Percentiles rank a stretch among this genome's conserved stretches.
Conservation (phyloP, 2,329 filamentous ascomycete genomes). For the Colletotrichum melonis region DNA sequence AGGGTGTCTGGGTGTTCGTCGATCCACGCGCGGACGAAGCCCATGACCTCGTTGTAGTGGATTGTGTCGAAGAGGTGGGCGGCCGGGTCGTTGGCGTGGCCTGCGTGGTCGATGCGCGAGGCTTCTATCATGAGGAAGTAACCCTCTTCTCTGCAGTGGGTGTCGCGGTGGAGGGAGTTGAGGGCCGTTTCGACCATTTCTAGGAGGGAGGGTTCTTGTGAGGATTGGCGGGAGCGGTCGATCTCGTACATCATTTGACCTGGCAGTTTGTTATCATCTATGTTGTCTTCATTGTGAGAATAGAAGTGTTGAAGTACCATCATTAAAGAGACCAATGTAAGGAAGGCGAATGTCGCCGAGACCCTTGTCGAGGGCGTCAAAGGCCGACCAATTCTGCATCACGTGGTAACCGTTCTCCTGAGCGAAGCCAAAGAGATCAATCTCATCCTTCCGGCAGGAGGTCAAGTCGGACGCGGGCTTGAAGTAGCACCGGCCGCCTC, state of each 20-base stretch:
- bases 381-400: constrained; percentile 48
- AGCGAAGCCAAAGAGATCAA: constrained; percentile 50
- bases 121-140: constrained; percentile 55
- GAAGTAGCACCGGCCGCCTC: constrained; percentile 54
- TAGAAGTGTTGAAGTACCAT: constrained; percentile 36
- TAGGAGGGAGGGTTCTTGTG: constrained; percentile 51
- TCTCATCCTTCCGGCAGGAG: constrained; percentile 50
- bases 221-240: constrained; percentile 43
- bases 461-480: constrained; percentile 48
- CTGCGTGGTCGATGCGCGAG: constrained; percentile 50
- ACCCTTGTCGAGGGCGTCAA: constrained; percentile 45
- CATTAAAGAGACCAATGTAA: constrained; percentile 52
- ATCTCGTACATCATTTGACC: constrained; percentile 48
- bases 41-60: constrained; percentile 52
- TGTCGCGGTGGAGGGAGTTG: constrained; percentile 48
- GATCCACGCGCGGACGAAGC: constrained; percentile 51
- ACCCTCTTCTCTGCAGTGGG: constrained; percentile 45
- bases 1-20: constrained; percentile 50
- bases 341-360: constrained; percentile 45
- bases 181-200: constrained; percentile 53
- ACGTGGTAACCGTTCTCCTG: constrained; percentile 47
- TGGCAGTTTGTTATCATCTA: neutral
- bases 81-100: constrained; percentile 65
- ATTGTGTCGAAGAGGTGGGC: constrained; percentile 60
- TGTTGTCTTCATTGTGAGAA: too few relatives aligned